Evolutionary conservation across 2,329 filamentous ascomycete species (phyloP), one percentile per base, ranked within the genome.

Genomic region (Didymella arachidicola): DNA sequence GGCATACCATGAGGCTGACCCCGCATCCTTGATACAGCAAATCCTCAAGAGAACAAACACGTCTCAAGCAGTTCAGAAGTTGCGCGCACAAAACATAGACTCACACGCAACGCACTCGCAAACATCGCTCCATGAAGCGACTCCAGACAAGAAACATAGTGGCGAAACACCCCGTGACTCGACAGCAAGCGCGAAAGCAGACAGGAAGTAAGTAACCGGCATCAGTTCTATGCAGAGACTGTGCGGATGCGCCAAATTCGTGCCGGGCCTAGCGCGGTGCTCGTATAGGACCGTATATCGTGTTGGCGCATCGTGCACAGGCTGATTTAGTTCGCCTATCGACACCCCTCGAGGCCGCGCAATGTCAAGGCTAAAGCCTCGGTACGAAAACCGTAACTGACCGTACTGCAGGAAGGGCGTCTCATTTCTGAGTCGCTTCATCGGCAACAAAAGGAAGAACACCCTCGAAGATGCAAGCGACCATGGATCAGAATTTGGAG

Each of bases 341-440:
- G 30, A 18, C 44, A 27, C 36, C 41, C 16, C 43, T 25, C 29
- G 16, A 44, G 38, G 22, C 43, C n/a, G 26, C 36, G 29, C 27
- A 47, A 38, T 34, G 2, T 27, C 22, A 36, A 14, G 42, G 16
- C 45, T 22, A n/a, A n/a, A 51, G 44, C 38, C 27, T 58, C 39
- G 54, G 44, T 39, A 41, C 30, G 32, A 16, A 27, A n/a, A 39
- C 14, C 54, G 36, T 54, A 41, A 44, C 58, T 70, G 52, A 69
- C 61, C 51, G 55, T 48, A 41, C 27, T 44, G 45, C 70, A 96
- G 90, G 77, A 97, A 97, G 80, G 89, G 91, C 27, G 87, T 90
- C 18, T 97, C 93, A 14, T 97, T 99, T 74, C 85, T 99, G 27
- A 96, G 92, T 76, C 90, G 93, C 53, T 88, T 98, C 76, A 90